Percentiles rank a stretch among this genome's conserved stretches.
These are phyloP conservation scores for Rhynchosporium agropyri DNA, from an alignment of 2,329 filamentous ascomycete genomes.

Conservation along the genomic window DNA sequence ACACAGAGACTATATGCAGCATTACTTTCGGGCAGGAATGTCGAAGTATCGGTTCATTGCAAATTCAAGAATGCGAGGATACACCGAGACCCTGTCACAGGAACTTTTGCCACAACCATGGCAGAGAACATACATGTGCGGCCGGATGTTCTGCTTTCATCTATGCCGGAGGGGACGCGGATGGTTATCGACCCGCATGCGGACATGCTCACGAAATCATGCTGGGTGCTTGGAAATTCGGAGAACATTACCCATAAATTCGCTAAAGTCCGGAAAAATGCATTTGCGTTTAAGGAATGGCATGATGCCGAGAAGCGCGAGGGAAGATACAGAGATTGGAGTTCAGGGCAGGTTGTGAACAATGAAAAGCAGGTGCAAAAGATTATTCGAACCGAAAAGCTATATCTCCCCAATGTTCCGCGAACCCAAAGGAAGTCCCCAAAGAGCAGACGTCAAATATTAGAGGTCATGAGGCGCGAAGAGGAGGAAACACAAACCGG, in stretches of 20 bases:
- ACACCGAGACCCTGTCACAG: neutral
- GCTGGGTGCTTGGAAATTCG: neutral
- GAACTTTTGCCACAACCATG: neutral
- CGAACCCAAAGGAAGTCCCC: too few relatives aligned
- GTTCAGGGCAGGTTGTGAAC: neutral
- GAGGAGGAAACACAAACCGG: too few relatives aligned
- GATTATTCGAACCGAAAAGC: too few relatives aligned
- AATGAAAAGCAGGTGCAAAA: too few relatives aligned
- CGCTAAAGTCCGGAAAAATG: neutral
- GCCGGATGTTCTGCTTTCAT: neutral
- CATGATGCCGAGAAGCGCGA: neutral
- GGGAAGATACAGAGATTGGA: neutral
- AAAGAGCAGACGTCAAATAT: too few relatives aligned
- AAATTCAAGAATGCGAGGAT: neutral
- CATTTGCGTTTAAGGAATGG: neutral
- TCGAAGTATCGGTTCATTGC: neutral
- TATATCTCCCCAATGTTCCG: too few relatives aligned
- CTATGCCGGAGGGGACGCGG: neutral
- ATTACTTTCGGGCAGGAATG: neutral
- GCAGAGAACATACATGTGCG: neutral
- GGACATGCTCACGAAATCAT: neutral
- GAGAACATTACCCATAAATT: neutral
- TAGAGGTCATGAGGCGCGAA: too few relatives aligned
- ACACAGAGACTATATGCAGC: neutral
- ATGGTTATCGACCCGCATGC: neutral